Evolutionary conservation across 352 stramenopile species (phyloP).

Genomic region (Pythium volutum): DNA sequence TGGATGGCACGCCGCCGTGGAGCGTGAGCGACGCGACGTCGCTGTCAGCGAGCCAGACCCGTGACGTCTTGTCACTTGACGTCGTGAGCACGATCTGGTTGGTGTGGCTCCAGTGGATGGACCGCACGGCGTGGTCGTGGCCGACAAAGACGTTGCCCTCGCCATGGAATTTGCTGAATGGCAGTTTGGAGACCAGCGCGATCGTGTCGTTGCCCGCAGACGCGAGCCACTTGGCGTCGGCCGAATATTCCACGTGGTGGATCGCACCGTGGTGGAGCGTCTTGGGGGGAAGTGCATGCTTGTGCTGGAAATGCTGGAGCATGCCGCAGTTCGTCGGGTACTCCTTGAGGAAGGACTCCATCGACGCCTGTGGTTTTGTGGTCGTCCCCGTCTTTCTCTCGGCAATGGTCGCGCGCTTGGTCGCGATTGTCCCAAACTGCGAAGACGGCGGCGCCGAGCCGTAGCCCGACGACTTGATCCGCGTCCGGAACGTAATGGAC

Average conservation of each 20-base stretch:
- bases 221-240: constrained; percentile 70
- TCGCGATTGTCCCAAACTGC: background rate
- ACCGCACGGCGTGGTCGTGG: constrained; percentile 60
- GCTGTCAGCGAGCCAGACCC: constrained; percentile 62
- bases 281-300: constrained; percentile 48
- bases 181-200: constrained; percentile 61
- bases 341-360: constrained; percentile 53
- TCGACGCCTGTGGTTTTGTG: constrained; percentile 8
- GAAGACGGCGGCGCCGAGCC: constrained; percentile 26
- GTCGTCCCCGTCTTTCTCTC: constrained; percentile 19
- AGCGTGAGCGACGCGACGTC: constrained; percentile 61
- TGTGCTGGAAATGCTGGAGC: constrained; percentile 54
- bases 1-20: constrained; percentile 35
- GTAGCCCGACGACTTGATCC: constrained; percentile 84
- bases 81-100: constrained; percentile 68
- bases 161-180: constrained; percentile 64
- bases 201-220: constrained; percentile 63
- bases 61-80: constrained; percentile 62
- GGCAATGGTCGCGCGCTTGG: constrained; percentile 29
- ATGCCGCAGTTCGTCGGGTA: constrained; percentile 64
- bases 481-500: constrained; percentile 75
- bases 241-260: constrained; percentile 72
- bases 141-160: constrained; percentile 67
- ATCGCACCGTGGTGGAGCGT: constrained; percentile 69
- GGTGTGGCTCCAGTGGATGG: constrained; percentile 75